Evolutionary conservation across 169 alveolate species (phyloP).

Genomic region (Eimeria brunetti): DNA sequence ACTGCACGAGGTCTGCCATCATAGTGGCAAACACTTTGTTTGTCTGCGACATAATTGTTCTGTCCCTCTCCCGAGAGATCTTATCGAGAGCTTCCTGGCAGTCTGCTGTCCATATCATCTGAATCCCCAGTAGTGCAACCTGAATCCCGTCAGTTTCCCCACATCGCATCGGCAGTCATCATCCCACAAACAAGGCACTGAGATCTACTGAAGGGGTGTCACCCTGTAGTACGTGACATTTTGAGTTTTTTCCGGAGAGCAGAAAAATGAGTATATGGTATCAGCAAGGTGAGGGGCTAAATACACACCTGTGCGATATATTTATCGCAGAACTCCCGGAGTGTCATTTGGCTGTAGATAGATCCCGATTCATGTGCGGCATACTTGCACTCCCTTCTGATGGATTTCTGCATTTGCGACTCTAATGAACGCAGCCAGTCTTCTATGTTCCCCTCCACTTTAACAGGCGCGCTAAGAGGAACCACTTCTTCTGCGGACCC

Average conservation of each 20-base stretch:
- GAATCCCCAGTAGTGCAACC: conserved; percentile 90
- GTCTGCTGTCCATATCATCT: conserved; percentile 96
- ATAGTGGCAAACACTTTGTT: conserved; percentile 88
- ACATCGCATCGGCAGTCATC: background rate
- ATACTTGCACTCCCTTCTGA: conserved; percentile 91
- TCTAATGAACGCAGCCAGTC: conserved; percentile 97
- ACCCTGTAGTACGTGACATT: background rate
- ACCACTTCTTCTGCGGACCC: conserved; percentile 93
- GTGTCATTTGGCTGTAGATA: conserved; percentile 89
- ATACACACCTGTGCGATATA: conserved; percentile 94
- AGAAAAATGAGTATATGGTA: background rate
- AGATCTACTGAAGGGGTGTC: background rate
- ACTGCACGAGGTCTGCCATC: conserved; percentile 92
- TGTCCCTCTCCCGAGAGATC: conserved; percentile 90
- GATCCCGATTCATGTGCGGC: conserved; percentile 88
- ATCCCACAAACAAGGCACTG: background rate
- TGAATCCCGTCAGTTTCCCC: background rate
- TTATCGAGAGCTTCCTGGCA: conserved; percentile 95
- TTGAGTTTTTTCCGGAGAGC: background rate
- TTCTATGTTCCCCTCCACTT: conserved; percentile 98
- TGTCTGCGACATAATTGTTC: conserved; percentile 84
- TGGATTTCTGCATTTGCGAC: conserved; percentile 93
- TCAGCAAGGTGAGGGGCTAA: background rate
- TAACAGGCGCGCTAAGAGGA: conserved; percentile 92
- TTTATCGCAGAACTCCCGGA: conserved; percentile 93